phyloP scores from a whole-genome alignment of 352 stramenopile species.

The Pythium aristosporum region DNA sequence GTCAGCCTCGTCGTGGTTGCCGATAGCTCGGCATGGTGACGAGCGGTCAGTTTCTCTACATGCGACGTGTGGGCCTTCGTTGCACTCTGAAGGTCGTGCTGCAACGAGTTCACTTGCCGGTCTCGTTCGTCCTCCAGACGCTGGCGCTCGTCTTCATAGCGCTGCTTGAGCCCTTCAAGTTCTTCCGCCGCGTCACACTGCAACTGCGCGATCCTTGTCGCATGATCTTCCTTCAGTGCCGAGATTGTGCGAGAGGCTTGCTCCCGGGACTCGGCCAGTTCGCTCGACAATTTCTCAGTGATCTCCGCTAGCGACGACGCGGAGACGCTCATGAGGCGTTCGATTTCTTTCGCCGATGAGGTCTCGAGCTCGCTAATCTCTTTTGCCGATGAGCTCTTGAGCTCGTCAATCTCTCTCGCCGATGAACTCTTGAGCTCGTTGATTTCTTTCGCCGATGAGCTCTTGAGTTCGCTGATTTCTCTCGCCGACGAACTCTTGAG shows the following conservation, averaged over 20 bases:
- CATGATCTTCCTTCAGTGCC: conserved; percentile 23
- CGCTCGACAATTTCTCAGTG: conserved; percentile 12
- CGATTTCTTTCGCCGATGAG: conserved; percentile 20
- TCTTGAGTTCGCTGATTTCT: too few relatives aligned
- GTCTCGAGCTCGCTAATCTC: conserved; percentile 21
- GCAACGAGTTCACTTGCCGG: conserved; percentile 1
- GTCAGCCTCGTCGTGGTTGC: background rate
- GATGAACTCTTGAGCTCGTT: background rate
- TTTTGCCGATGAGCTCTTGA: conserved; percentile 13
- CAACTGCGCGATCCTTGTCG: conserved; percentile 22
- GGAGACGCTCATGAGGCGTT: conserved; percentile 13
- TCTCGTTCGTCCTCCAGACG: conserved; percentile 13
- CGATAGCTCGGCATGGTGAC: conserved; percentile 8
- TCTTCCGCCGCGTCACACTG: conserved; percentile 18
- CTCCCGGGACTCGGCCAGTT: conserved; percentile 17
- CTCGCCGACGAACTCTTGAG: background rate
- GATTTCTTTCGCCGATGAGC: conserved; percentile 29
- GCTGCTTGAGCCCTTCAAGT: conserved; percentile 17
- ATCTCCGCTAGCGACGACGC: conserved; percentile 25
- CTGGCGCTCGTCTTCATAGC: conserved; percentile 28
- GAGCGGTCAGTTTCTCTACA: conserved; percentile 13
- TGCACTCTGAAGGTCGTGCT: background rate
- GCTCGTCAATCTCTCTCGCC: too few relatives aligned
- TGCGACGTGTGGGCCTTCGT: background rate
- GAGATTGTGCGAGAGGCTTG: background rate